Conservation (phyloP, 1,139 yeast genomes). For the Candida sp. region DNA sequence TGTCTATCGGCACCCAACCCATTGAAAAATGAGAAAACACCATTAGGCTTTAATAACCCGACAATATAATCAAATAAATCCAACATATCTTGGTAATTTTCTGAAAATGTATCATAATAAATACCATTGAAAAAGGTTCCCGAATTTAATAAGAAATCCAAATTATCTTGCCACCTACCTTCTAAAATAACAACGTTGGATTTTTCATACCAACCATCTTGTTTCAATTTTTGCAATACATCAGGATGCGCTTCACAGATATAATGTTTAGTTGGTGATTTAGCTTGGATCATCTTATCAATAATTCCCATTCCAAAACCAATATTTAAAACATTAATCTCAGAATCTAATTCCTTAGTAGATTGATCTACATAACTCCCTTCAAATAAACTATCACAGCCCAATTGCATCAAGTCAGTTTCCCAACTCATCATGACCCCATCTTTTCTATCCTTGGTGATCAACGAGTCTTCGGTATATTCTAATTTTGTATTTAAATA, state of each 20-base stretch:
- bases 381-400: constrained; percentile 66
- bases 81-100: constrained; percentile 80
- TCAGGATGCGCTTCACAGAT: constrained; percentile 97
- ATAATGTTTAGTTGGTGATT: constrained; percentile 67
- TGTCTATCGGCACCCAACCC: constrained; percentile 97
- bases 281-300: constrained; percentile 67
- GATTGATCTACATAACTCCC: constrained; percentile 22
- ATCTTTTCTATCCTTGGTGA: constrained; percentile 71
- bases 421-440: constrained; percentile 99
- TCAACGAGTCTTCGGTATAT: constrained; percentile 67
- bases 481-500: constrained; percentile 66
- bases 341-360: constrained; percentile 26
- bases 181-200: constrained; percentile 69
- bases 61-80: constrained; percentile 80
- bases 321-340: constrained; percentile 65
- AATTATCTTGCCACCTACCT: constrained; percentile 89
- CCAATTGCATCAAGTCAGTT: constrained; percentile 72
- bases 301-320: constrained; percentile 98
- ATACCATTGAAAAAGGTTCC: constrained; percentile 84
- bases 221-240: constrained; percentile 62
- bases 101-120: constrained; percentile 91
- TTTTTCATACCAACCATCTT: constrained; percentile 84
- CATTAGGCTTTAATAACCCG: constrained; percentile 77
- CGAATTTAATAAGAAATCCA: constrained; percentile 59
- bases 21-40: constrained; percentile 85